Base-by-base conservation (phyloP, 2,329 filamentous ascomycete species). In the Colletotrichum salicis region DNA sequence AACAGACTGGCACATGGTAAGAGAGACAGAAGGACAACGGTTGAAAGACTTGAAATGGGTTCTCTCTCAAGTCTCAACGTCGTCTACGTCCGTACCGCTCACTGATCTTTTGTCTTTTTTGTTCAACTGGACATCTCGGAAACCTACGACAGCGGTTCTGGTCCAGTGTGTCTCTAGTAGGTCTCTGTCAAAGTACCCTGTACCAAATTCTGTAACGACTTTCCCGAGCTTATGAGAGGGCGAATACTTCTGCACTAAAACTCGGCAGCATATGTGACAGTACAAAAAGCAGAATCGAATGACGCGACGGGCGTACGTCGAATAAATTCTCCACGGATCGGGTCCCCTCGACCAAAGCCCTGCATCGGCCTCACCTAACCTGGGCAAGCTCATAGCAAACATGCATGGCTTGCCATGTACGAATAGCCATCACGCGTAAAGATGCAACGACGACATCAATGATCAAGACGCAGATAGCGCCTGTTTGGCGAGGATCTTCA, bases 401-500 rank as follows among this genome's bases (percentile, higher is more conserved):
- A 63, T 54, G 41, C 27, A 22, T 48, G 19, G 41, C 58, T 71
- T 45, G n/a, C 19, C 29, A 29, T 48, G 37, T 7, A 5, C 37
- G 6, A 19, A 11, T 48, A n/a, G 41, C n/a, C 19, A 19, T 48
- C 41, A 48, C 41, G 41, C 41, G 41, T 11, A 45, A 51, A 63
- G 27, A 31, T 35, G 22, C 31, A 27, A 3, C 41, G 64, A 37
- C 27, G 29, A 45, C 15, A 66, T 22, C 13, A 29, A 29, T 15
- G 33, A 29, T 22, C 13, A 29, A n/a, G 33, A 29, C 33, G 19
- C 37, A 61, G 60, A 11, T 61, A 56, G 57, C 63, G 63, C 15
- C 37, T 29, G 31, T 56, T 45, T 13, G 15, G 52, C 64, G 58
- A 63, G 41, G 64, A 69, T 59, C 64, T 59, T 67, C 54, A 64